Base-by-base conservation (phyloP, 805 yeast genomes). In the Saccharomyces jurei region DNA sequence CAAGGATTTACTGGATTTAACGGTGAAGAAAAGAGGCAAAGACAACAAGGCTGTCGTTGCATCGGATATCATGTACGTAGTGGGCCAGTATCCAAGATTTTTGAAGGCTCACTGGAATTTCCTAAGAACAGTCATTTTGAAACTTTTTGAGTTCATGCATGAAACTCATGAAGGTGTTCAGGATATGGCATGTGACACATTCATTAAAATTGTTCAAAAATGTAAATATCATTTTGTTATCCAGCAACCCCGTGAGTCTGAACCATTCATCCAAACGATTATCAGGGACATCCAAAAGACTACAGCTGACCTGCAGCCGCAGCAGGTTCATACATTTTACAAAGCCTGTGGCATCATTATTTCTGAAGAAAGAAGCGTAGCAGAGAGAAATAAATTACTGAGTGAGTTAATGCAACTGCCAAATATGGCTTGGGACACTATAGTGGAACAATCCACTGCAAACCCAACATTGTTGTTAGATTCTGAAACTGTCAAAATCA, bases 91-190 rank as follows among this genome's bases (percentile, higher is more conserved):
- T 69, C 99, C 99, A 52, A 79, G 99, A 69, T 94, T 94, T 67
- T 78, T 94, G 68, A 91, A 91, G 65, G 98, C 98, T 8, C 99
- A 94, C 70, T 94, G 99, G 99, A 90, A 88, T 71, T 94, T 94
- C 65, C 75, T 94, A 69, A 92, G 91, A 71, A 94, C 98, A 0
- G 99, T 94, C 48, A 92, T 94, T 57, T 86, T 89, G 73, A 94
- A 94, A 72, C 79, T 94, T 64, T 94, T 94, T 71, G 99, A 94
- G 71, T 94, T 94, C 67, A 94, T 94, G 99, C 98, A 94, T 75
- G 99, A 94, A 78, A 90, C 97, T n/a, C 99, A 94, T 72, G 99
- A 92, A 72, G 99, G 99, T 76, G 99, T 94, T 58, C 99, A 94
- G 75, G 99, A 94, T 72, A 94, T 94, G 99, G 99, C 99, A 8